These are phyloP conservation scores for Botrytis pseudocinerea DNA, from an alignment of 2,329 filamentous ascomycete species.

Conservation along the genomic window DNA sequence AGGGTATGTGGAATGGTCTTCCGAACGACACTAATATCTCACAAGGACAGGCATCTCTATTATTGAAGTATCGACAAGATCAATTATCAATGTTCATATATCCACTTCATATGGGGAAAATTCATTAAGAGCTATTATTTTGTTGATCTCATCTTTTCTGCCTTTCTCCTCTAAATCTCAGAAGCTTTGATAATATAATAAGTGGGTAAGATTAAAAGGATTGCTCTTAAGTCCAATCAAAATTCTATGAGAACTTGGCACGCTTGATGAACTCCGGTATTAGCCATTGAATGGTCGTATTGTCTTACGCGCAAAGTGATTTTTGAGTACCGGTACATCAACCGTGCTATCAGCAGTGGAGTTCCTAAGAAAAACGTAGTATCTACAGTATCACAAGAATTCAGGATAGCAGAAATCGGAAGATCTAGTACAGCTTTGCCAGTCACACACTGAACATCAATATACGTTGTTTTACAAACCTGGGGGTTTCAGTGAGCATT, in stretches of 20 bases:
- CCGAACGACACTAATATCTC: neutral
- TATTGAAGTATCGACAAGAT: neutral
- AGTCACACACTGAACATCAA: neutral
- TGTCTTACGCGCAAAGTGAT: neutral
- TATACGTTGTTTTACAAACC: neutral
- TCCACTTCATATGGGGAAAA: neutral
- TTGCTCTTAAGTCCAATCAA: neutral
- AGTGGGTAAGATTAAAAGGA: neutral
- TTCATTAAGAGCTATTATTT: neutral
- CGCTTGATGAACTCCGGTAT: neutral
- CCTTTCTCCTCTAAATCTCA: neutral
- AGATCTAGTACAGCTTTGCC: neutral
- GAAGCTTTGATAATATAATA: neutral
- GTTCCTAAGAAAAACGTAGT: neutral
- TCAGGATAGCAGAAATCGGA: neutral
- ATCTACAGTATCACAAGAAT: too few species aligned
- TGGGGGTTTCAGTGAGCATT: neutral
- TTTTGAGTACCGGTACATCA: neutral
- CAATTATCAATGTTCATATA: neutral
- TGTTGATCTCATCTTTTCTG: neutral
- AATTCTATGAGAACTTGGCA: neutral
- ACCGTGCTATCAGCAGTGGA: neutral
- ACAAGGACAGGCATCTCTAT: neutral
- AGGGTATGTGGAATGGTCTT: neutral
- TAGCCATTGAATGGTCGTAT: neutral